Base-by-base conservation (phyloP, 352 stramenopile species). In the Globisporangium spiculum region DNA sequence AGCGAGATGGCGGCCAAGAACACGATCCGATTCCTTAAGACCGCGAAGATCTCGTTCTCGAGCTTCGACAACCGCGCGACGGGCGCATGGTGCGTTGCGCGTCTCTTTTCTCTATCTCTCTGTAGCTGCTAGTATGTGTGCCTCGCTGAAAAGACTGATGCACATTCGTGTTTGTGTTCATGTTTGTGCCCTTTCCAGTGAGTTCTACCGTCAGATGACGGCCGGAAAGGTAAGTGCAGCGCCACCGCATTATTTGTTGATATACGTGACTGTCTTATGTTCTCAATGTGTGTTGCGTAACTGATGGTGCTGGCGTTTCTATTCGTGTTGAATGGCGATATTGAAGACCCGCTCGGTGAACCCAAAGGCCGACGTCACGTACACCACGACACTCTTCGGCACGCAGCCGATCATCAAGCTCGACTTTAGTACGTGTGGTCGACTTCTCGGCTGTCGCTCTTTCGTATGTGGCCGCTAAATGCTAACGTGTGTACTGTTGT, bases 1-100 rank as follows among this genome's bases (percentile, higher is more conserved):
- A 61, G 32, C 18, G 56, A 66, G 41, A 96, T 96, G 88, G 84
- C 88, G 60, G 84, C 88, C 66, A 84, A 80, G 66, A 93, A 96
- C 77, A 75, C 92, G 65, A 79, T 94, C 71, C 88, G 88, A 63
- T 96, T 96, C 76, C 74, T 96, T 67, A 94, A 94, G 77, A 90
- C 84, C 53, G 86, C 85, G 56, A 86, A 96, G 63, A 67, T 96
- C 66, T 93, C 83, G 53, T 96, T 96, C 78, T 92, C 88, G 34
- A 92, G 77, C 71, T 92, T 93, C 69, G 88, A 96, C 73, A 75
- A 66, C 27, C 76, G 77, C 65, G 84, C 88, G 16, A 88, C 84
- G 14, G 88, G 88, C 27, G 88, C 86, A 50, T 96, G 88, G 88
- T 95, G 58, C 74, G 78, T 77, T 8, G 18, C 3, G 1, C 34